These are phyloP conservation scores for Ceratobasidium papillatum DNA, from an alignment of 1,284 basidiomycete species.

Conservation along the genomic window DNA sequence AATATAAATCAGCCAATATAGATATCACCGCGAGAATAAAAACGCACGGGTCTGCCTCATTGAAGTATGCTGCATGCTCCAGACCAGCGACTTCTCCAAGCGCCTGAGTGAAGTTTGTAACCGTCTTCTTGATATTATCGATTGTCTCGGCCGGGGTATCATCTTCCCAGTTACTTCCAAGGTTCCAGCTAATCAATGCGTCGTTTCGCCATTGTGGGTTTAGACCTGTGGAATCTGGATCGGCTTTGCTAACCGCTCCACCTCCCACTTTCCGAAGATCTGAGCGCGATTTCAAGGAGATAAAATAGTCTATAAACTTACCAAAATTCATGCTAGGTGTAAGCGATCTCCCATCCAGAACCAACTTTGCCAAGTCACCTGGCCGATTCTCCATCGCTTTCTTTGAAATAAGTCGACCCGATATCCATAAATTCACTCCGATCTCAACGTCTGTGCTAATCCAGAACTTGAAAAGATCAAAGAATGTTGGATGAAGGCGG, in stretches of 20 bases:
- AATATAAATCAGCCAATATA: too few species aligned
- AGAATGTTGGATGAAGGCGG: not conserved
- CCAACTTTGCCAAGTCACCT: not conserved
- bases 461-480: not conserved
- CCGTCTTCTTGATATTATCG: conserved; percentile 46
- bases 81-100: conserved; percentile 48
- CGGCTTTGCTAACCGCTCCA: conserved; percentile 53
- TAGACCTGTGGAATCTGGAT: conserved; percentile 54
- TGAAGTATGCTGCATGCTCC: conserved; percentile 55
- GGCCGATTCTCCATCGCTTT: not conserved
- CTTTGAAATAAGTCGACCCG: not conserved
- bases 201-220: conserved; percentile 57
- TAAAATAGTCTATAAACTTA: not conserved
- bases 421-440: not conserved
- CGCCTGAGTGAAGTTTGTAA: conserved; percentile 49
- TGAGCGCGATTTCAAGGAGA: not conserved
- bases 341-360: not conserved
- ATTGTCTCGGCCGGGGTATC: conserved; percentile 49
- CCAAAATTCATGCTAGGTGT: not conserved
- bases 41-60: conserved; percentile 55
- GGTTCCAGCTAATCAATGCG: conserved; percentile 51
- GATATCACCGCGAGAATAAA: too few species aligned
- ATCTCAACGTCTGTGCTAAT: not conserved
- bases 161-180: conserved; percentile 52
- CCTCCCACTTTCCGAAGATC: conserved; percentile 52